Evolutionary conservation across 805 yeast genomes (phyloP).

Genomic region (Saturnispora zaruensis): DNA sequence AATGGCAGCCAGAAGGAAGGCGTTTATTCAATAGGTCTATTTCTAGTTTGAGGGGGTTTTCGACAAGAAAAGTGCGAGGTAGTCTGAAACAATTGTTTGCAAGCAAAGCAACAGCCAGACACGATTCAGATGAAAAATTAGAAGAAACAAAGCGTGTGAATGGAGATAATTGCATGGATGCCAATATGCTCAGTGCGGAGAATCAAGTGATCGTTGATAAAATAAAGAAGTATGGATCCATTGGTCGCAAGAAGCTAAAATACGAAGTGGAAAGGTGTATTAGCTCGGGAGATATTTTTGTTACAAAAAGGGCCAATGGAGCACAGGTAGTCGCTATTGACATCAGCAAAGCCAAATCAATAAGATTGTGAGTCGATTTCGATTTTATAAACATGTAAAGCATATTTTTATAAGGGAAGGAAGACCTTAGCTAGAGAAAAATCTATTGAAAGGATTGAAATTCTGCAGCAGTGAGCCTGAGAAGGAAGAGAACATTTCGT

Average conservation of each 20-base stretch:
- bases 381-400: neutral
- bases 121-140: neutral
- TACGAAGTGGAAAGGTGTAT: conserved; percentile 16
- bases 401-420: neutral
- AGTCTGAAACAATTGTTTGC: neutral
- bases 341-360: conserved; percentile 9
- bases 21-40: neutral
- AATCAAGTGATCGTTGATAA: conserved; percentile 17
- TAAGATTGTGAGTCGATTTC: neutral
- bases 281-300: conserved; percentile 15
- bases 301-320: conserved; percentile 15
- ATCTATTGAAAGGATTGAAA: conserved; percentile 33
- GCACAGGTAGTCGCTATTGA: conserved; percentile 18
- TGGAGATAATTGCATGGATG: neutral
- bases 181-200: conserved; percentile 9
- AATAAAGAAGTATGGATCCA: conserved; percentile 13
- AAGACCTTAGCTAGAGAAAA: conserved; percentile 9
- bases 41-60: neutral
- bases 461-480: conserved; percentile 36
- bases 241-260: conserved; percentile 16
- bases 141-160: no score
- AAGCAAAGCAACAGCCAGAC: neutral
- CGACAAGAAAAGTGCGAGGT: neutral
- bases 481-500: conserved; percentile 46
- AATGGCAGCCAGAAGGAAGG: neutral